Base-by-base conservation (phyloP, 2,329 filamentous ascomycete species). In the Plenodomus biglobosus region DNA sequence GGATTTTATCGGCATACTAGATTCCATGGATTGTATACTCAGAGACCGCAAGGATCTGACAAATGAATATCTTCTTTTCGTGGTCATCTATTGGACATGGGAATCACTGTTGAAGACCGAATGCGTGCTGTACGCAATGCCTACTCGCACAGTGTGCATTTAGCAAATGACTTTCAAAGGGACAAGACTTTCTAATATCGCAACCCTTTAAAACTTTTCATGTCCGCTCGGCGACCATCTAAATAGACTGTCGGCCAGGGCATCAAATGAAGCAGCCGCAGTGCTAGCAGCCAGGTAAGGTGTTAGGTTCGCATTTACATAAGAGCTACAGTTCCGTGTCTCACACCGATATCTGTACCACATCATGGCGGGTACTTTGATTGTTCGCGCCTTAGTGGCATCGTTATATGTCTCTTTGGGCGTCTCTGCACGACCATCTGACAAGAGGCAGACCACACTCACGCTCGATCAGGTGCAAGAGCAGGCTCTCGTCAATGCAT, bases 401-500 rank as follows among this genome's bases (percentile, higher is more conserved):
- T 60, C 55, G 17, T 42, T 65, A 38, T 59, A 51, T 40, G 49
- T 65, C 2, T 59, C 59, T 44, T 59, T 56, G 8, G 46, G 50
- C 21, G 46, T 50, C 32, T 54, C 48, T 18, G 55, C 62, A 2
- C 61, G 47, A 46, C 62, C 61, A 1, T 59, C 58, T 18, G 18
- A 39, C 18, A 60, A 53, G 41, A 54, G 59, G 27, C 62, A 65
- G 47, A 42, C 42, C n/a, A 47, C 55, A 17, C 48, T 62, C 18
- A 56, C 58, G 4, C 56, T 59, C 51, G 62, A 60, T 13, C 44
- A 55, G 5, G 59, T 69, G 30, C 56, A 64, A 44, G 57, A 58
- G 30, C 59, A 66, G 48, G 63, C 64, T 19, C 53, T 64, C 8
- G 50, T 52, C 4, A 69, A 66, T 36, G 58, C 64, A 3, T 54